Conservation (phyloP, 2,329 filamentous ascomycete species). For the Penicillium sp. region DNA sequence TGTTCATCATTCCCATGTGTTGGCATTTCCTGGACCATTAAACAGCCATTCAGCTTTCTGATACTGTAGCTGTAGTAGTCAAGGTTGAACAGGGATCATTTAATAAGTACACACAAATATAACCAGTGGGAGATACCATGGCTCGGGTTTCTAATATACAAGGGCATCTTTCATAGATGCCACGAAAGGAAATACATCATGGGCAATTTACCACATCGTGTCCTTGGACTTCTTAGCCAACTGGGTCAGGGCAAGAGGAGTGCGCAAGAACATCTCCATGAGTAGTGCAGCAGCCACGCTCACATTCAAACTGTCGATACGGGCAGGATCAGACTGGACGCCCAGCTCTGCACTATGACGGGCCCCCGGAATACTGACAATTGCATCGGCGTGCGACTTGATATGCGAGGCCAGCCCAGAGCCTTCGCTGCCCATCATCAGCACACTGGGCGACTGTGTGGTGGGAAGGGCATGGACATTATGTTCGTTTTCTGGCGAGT, state of each 20-base stretch:
- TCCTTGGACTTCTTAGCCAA: slow-evolving; percentile 19
- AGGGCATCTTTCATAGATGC: too few species aligned
- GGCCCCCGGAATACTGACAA: slow-evolving; percentile 60
- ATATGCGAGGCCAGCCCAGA: slow-evolving; percentile 66
- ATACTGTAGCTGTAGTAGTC: too few species aligned
- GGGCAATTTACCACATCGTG: slow-evolving; percentile 17
- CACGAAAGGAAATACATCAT: slow-evolving; percentile 5
- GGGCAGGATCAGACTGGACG: slow-evolving; percentile 40
- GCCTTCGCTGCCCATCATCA: slow-evolving; percentile 81
- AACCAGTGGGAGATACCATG: too few species aligned
- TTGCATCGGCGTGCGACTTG: slow-evolving; percentile 62
- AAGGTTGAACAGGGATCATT: too few species aligned
- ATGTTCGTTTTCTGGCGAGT: slow-evolving; percentile 25
- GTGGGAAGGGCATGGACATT: slow-evolving; percentile 50
- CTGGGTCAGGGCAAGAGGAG: slow-evolving; percentile 30
- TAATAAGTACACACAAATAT: too few species aligned
- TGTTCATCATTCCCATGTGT: too few species aligned
- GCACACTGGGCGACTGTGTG: slow-evolving; percentile 62
- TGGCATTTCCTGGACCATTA: too few species aligned
- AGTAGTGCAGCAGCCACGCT: slow-evolving; percentile 81
- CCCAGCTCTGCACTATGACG: slow-evolving; percentile 43
- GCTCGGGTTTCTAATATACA: too few species aligned
- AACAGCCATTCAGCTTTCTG: too few species aligned
- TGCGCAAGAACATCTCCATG: slow-evolving; percentile 41
- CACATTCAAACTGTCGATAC: slow-evolving; percentile 89